These are phyloP conservation scores for Myxozyma neotropica DNA, from an alignment of 805 yeast genomes.

Conservation along the genomic window DNA sequence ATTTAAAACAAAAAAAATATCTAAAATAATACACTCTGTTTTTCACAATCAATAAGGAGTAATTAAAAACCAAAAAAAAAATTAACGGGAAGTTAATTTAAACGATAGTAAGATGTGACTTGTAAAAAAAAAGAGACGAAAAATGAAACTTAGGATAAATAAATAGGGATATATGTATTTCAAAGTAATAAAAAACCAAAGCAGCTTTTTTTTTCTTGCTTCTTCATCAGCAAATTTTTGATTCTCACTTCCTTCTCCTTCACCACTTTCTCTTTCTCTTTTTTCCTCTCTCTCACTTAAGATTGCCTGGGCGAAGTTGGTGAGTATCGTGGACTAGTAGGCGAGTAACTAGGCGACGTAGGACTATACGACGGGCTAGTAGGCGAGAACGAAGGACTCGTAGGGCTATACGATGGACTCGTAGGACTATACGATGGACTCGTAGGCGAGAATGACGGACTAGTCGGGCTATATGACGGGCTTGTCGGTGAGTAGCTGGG, in stretches of 20 bases:
- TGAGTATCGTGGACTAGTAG: constrained; percentile 64
- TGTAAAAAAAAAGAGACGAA: neutral
- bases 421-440: constrained; percentile 70
- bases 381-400: constrained; percentile 74
- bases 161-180: neutral
- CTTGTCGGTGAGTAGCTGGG: constrained; percentile 67
- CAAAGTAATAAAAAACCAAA: neutral
- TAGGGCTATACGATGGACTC: constrained; percentile 66
- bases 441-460: constrained; percentile 75
- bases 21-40: too few relatives aligned
- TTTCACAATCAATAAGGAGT: too few relatives aligned
- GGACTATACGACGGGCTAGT: constrained; percentile 66
- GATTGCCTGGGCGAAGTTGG: constrained; percentile 60
- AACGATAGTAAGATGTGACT: too few relatives aligned
- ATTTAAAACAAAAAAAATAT: too few relatives aligned
- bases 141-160: neutral
- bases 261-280: neutral
- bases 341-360: constrained; percentile 58
- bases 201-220: neutral
- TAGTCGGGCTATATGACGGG: constrained; percentile 65
- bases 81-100: too few relatives aligned
- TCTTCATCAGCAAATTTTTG: neutral
- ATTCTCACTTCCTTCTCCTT: neutral
- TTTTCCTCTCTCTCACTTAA: neutral
- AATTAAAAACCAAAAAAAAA: too few relatives aligned